These are phyloP conservation scores for Chrysosporium queenslandicum DNA, from an alignment of 2,329 filamentous ascomycete genomes.

Conservation along the genomic window DNA sequence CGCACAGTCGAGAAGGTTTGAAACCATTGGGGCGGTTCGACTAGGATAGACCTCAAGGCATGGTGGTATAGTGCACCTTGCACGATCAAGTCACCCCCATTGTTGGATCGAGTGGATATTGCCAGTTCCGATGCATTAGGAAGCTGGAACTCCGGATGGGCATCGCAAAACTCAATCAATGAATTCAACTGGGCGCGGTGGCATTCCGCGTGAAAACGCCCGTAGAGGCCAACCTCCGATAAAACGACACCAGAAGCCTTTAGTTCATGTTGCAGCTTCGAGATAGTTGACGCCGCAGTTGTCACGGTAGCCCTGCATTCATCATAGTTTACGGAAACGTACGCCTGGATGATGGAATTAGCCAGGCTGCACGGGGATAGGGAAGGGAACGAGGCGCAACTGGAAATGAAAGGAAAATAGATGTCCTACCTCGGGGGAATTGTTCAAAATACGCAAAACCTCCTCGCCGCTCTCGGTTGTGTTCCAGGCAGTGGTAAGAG, in stretches of 20 bases:
- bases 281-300: constrained; percentile 15
- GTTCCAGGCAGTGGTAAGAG: constrained; percentile 17
- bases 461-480: constrained; percentile 16
- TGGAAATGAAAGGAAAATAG: background rate
- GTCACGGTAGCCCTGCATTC: constrained; percentile 32
- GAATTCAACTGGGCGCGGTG: constrained; percentile 15
- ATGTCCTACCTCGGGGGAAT: constrained; percentile 16
- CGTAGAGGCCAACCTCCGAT: constrained; percentile 25
- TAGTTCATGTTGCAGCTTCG: constrained; percentile 21
- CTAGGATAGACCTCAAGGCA: constrained; percentile 28
- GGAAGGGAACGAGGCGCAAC: background rate
- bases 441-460: constrained; percentile 18
- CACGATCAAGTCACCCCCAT: constrained; percentile 19
- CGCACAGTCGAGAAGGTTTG: constrained; percentile 22
- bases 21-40: constrained; percentile 30
- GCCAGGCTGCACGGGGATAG: background rate
- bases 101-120: constrained; percentile 19
- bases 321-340: constrained; percentile 33
- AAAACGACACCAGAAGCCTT: constrained; percentile 22
- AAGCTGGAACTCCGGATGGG: constrained; percentile 25
- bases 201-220: constrained; percentile 26
- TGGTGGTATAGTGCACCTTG: constrained; percentile 21
- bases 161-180: constrained; percentile 24
- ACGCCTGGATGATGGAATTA: constrained; percentile 22
- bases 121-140: constrained; percentile 24